Base-by-base conservation (phyloP, 1,284 basidiomycete genomes). In the Cronartium ribicola region DNA sequence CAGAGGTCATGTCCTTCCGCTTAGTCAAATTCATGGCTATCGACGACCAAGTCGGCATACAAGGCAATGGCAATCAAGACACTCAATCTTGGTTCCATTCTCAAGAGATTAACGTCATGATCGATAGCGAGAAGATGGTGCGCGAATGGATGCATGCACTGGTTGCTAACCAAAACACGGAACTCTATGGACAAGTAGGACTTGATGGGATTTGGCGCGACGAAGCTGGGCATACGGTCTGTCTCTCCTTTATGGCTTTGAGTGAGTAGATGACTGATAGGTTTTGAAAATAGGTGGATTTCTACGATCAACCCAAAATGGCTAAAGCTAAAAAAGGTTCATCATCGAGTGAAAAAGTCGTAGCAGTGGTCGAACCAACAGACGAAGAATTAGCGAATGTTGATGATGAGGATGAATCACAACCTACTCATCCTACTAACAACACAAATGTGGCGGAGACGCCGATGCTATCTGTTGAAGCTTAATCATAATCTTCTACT, bases 41-140 rank as follows among this genome's bases (percentile, higher is more conserved):
- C 76, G 90, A 91, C 78, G 87, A 87, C 76, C 83, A 85, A 77
- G 86, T 90, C 40, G 86, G 86, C 22, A 90, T 91, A 75, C 83
- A 87, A 37, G 89, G 90, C 4, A 88, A 86, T 73, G 87, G 88
- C 7, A 89, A 88, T 79, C 87, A 87, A 77, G 88, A 88, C 77
- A 86, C 86, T n/a, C 88, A 90, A 79, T 87, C 85, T 17, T 90
- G 89, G 88, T 90, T 86, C 84, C 90, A 91, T 81, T 88, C 86
- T 55, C 88, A 89, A 77, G 90, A 91, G 79, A 85, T 88, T 78
- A 90, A 91, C 79, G 83, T 90, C 74, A 87, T 91, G 85, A 84
- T 91, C 65, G 89, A 91, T 80, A 86, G 84, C 29, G 79, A 83
- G 41, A 82, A 84, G 75, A 84, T 89, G 67, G 87, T 88, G 57